phyloP scores from a whole-genome alignment of 768 basidiomycete genomes.

The Trametes cingulata region DNA sequence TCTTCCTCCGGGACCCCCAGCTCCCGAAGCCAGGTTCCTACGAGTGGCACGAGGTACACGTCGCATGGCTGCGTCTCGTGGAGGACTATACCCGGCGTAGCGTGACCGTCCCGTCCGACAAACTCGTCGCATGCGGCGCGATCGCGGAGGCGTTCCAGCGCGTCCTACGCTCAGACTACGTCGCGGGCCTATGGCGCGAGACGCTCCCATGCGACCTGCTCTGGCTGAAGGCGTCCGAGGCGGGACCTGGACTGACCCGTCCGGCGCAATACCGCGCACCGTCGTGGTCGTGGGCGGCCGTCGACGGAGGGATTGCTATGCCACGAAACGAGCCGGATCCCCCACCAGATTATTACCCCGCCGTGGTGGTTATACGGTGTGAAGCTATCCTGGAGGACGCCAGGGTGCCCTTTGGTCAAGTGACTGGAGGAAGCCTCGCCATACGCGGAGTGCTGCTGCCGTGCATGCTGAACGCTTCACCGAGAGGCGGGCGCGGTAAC shows the following conservation, averaged over 20 bases:
- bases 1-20: background rate
- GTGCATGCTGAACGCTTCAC: too few relatives aligned
- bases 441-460: too few relatives aligned
- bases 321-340: background rate
- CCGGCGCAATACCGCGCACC: background rate
- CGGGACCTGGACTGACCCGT: background rate
- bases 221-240: background rate
- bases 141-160: background rate
- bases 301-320: background rate
- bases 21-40: background rate
- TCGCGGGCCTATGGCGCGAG: background rate
- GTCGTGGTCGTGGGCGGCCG: background rate
- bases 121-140: background rate
- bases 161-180: background rate
- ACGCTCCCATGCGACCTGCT: background rate
- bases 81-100: background rate
- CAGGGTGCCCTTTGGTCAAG: too few relatives aligned
- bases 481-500: too few relatives aligned
- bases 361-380: background rate
- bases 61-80: background rate
- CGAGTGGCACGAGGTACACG: background rate
- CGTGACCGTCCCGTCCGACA: background rate
- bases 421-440: too few relatives aligned
- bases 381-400: background rate
- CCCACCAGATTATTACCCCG: too few relatives aligned